Percentiles rank a stretch among this genome's conserved stretches.
Evolutionary conservation across 805 yeast species (phyloP).

Genomic region (Brettanomyces naardenensis): DNA sequence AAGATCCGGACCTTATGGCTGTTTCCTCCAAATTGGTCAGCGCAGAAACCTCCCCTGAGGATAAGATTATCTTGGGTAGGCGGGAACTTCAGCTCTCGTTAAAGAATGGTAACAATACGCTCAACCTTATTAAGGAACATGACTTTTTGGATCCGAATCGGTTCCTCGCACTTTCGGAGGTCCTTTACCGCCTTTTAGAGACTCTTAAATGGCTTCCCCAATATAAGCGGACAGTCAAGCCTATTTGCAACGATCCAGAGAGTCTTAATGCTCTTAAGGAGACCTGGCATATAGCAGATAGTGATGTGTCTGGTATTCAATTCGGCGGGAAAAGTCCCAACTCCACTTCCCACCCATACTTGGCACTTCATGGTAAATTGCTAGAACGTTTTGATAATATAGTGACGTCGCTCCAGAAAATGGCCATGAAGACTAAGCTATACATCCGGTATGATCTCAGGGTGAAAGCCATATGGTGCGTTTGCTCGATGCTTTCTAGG

Average conservation of each 20-base stretch:
- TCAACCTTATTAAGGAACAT: slow-evolving; percentile 28
- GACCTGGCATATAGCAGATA: slow-evolving; percentile 22
- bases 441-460: slow-evolving; percentile 53
- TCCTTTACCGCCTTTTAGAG: slow-evolving; percentile 51
- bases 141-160: slow-evolving; percentile 44
- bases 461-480: slow-evolving; percentile 42
- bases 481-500: slow-evolving; percentile 39
- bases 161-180: slow-evolving; percentile 41
- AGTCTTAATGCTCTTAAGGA: slow-evolving; percentile 19
- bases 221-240: slow-evolving; percentile 33
- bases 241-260: slow-evolving; percentile 4
- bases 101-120: slow-evolving; percentile 17
- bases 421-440: slow-evolving; percentile 33
- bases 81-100: slow-evolving; percentile 25
- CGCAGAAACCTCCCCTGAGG: slow-evolving; percentile 10
- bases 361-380: slow-evolving; percentile 23
- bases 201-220: slow-evolving; percentile 52
- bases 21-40: slow-evolving; percentile 26
- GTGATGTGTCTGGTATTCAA: not conserved
- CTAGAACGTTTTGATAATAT: slow-evolving; percentile 30
- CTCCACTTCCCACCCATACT: slow-evolving; percentile 6
- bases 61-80: slow-evolving; percentile 7
- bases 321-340: not conserved
- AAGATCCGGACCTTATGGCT: slow-evolving; percentile 22
- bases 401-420: slow-evolving; percentile 25